Base-by-base conservation (phyloP, 2,329 filamentous ascomycete species). In the Sporothrix inflata region DNA sequence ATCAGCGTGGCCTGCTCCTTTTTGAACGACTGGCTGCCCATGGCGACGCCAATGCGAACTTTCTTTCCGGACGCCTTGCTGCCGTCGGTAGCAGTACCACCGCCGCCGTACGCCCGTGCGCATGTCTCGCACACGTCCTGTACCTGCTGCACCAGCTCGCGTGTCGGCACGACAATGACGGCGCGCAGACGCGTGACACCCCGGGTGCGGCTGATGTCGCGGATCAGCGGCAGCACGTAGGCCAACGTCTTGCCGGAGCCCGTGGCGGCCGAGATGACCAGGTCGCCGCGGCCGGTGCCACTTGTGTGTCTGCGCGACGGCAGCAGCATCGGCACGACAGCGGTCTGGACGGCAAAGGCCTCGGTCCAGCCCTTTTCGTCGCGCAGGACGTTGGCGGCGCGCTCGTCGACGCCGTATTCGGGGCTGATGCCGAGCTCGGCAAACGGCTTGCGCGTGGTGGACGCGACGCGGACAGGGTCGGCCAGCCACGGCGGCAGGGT, bases 171-270 rank as follows among this genome's bases (percentile, higher is more conserved):
- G 0, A 99, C 91, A 63, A 99, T 89, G 0, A 99, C 81, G 0
- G 91, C 94, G 51, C 92, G 88, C 9, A 99, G 82, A 71, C 88
- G 88, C 0, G 91, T 92, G 12, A 89, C 85, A 2, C 49, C 47
- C 1, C 70, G 55, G 4, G 53, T 42, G 42, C 87, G 84, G 75
- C 91, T 90, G 66, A 99, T 84, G 68, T 91, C 90, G 61, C 94
- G 89, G 4, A 97, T 87, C 73, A 99, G 89, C 0, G 96, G 96
- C 2, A 99, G 83, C 0, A 95, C 89, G 78, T 99, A 99, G 0
- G 95, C 92, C 19, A 99, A 81, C 0, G 96, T 99, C 80, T 99
- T 99, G 72, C 96, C 96, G 0, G 96, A 98, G 9, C 96, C 96
- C 0, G 96, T 99, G 1, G 95, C 92, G 0, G 97, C 96, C 8